phyloP scores from a whole-genome alignment of 2,329 filamentous ascomycete genomes.

The Pseudogymnoascus sp. region DNA sequence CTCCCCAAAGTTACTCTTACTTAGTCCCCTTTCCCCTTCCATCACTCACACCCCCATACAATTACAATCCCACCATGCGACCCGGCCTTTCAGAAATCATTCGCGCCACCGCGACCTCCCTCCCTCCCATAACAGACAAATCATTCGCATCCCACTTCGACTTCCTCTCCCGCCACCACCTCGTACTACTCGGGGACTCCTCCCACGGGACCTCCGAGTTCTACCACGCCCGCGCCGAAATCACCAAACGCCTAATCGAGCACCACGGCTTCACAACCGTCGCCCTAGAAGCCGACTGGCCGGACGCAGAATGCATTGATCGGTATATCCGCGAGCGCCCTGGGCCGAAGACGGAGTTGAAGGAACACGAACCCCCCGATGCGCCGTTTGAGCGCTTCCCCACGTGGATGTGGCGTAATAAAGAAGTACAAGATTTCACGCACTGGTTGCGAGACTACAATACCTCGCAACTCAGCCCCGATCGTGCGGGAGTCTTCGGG shows the following conservation, averaged over 20 bases:
- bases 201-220: conserved; percentile 50
- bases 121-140: conserved; percentile 31
- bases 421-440: conserved; percentile 42
- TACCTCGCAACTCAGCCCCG: neutral
- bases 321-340: conserved; percentile 42
- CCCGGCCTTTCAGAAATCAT: conserved; percentile 28
- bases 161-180: conserved; percentile 4
- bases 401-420: conserved; percentile 51
- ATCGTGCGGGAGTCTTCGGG: conserved; percentile 37
- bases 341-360: conserved; percentile 25
- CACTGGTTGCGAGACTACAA: conserved; percentile 42
- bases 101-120: conserved; percentile 30
- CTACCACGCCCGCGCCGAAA: conserved; percentile 43
- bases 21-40: neutral
- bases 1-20: neutral
- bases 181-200: conserved; percentile 40
- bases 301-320: conserved; percentile 44
- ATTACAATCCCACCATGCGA: neutral
- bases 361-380: conserved; percentile 16
- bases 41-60: neutral
- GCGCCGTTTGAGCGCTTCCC: conserved; percentile 44
- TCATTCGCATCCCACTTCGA: conserved; percentile 11
- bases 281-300: conserved; percentile 47
- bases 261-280: conserved; percentile 45
- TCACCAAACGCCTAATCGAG: conserved; percentile 43